These are phyloP conservation scores for Closterium sp. DNA, from an alignment of 139 green algal species.

Conservation along the genomic window DNA sequence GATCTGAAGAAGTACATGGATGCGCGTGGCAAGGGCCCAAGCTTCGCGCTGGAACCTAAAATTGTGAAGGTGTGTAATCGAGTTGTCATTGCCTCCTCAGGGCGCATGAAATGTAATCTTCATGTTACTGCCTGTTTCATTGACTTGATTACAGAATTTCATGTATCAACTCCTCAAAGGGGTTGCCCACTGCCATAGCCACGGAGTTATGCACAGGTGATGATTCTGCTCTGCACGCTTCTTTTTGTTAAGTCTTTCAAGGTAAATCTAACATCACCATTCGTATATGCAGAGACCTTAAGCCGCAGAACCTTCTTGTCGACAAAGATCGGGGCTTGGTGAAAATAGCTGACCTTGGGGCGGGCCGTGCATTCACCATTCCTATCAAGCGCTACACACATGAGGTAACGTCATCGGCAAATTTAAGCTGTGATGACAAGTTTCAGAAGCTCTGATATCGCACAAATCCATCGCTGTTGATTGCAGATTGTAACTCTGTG, in stretches of 20 bases:
- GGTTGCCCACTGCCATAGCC: constrained; percentile 91
- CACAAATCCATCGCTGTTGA: constrained; percentile 91
- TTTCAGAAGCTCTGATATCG: constrained; percentile 91
- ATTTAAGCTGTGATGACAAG: constrained; percentile 92
- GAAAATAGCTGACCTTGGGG: constrained; percentile 97
- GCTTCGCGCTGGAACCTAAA: constrained; percentile 39
- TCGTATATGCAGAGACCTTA: constrained; percentile 75
- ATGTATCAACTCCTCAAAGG: constrained; percentile 97
- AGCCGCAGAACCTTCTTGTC: constrained; percentile 98
- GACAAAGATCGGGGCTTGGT: constrained; percentile 73
- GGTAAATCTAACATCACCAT: not conserved
- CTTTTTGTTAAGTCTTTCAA: too few relatives aligned
- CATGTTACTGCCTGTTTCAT: not conserved
- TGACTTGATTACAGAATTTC: constrained; percentile 72
- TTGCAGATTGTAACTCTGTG: constrained; percentile 93
- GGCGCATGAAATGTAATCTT: too few relatives aligned
- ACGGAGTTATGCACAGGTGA: constrained; percentile 88
- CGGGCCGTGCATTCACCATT: constrained; percentile 93
- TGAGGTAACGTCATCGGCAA: constrained; percentile 91
- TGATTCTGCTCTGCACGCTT: not conserved
- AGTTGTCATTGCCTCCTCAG: not conserved
- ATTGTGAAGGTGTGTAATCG: constrained; percentile 41
- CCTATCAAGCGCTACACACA: constrained; percentile 98
- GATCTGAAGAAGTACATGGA: constrained; percentile 99
- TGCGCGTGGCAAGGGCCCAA: constrained; percentile 74